A percentile compares a stretch with the other conserved stretches of the same genome.
Conservation (phyloP, 768 basidiomycete genomes). For the Sutorius australiensis region DNA sequence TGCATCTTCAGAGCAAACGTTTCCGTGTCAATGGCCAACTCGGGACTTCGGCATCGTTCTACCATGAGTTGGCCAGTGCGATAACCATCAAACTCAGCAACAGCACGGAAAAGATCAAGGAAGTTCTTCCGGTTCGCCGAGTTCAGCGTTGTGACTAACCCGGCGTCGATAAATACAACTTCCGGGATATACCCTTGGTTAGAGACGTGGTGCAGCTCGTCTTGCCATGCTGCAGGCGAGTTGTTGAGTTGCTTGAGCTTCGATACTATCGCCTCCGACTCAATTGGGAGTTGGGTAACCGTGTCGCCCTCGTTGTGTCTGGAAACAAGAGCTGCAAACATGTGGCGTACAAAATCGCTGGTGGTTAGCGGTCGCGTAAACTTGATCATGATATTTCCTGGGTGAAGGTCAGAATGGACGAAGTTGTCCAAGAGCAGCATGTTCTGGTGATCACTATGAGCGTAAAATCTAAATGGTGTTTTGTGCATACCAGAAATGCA, state of each 20-base stretch:
- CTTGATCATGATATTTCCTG: conserved; percentile 97
- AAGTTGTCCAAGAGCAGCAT: conserved; percentile 99
- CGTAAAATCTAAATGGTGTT: not conserved
- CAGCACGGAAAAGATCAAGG: conserved; percentile 91
- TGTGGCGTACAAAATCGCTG: conserved; percentile 53
- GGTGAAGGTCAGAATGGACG: conserved; percentile 87
- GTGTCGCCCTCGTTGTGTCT: conserved; percentile 25
- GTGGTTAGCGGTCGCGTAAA: conserved; percentile 85
- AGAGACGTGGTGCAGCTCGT: conserved; percentile 59
- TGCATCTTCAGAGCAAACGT: conserved; percentile 98
- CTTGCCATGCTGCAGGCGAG: conserved; percentile 64
- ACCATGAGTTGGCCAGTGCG: conserved; percentile 94
- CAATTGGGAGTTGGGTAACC: conserved; percentile 30
- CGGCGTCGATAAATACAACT: conserved; percentile 94
- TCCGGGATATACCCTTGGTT: conserved; percentile 84
- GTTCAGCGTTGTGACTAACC: conserved; percentile 86
- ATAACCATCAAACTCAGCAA: conserved; percentile 97
- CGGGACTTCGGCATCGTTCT: conserved; percentile 87
- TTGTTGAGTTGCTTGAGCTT: conserved; percentile 59
- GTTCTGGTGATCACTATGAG: conserved; percentile 50
- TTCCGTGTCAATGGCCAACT: conserved; percentile 86
- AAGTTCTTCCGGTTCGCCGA: conserved; percentile 86
- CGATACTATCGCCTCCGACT: conserved; percentile 63
- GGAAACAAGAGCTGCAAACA: conserved; percentile 54
- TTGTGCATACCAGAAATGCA: conserved; percentile 77